phyloP scores from a whole-genome alignment of 495 filamentous ascomycete species.

The Niebla homalea region DNA sequence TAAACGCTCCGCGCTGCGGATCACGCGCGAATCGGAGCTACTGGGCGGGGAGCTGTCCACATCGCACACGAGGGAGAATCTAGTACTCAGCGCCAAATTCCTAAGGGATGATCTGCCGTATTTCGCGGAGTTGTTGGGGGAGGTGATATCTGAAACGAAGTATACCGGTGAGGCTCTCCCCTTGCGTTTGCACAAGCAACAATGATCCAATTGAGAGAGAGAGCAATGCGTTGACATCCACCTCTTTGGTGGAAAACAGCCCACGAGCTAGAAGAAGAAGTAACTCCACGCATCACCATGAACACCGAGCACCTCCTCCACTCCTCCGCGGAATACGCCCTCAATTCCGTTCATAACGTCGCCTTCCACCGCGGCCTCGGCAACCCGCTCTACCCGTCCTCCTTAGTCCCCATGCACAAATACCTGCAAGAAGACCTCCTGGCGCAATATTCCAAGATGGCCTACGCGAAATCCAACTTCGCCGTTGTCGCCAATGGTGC shows the following conservation, averaged over 20 bases:
- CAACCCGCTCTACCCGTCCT: constrained; percentile 52
- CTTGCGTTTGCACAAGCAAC: too few relatives aligned
- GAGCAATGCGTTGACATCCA: constrained; percentile 4
- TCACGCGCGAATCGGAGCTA: constrained; percentile 87
- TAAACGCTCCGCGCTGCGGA: constrained; percentile 75
- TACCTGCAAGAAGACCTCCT: constrained; percentile 65
- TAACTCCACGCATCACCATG: constrained; percentile 55
- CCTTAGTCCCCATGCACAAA: constrained; percentile 53
- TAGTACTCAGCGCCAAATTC: constrained; percentile 87
- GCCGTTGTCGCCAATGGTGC: constrained; percentile 83
- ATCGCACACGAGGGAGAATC: constrained; percentile 81
- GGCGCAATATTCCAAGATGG: constrained; percentile 54
- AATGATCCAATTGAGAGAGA: constrained; percentile 2
- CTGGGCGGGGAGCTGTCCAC: constrained; percentile 74
- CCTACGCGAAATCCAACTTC: constrained; percentile 80
- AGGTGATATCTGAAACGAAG: constrained; percentile 77
- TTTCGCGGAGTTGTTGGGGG: constrained; percentile 88
- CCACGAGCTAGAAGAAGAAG: constrained; percentile 78
- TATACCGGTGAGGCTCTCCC: constrained; percentile 52
- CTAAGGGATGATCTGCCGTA: constrained; percentile 90
- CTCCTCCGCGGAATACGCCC: constrained; percentile 55
- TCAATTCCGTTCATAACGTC: constrained; percentile 73
- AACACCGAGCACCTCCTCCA: constrained; percentile 54
- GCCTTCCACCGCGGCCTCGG: constrained; percentile 95
- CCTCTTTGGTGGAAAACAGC: too few relatives aligned